These are phyloP conservation scores for Candida insectalens DNA, from an alignment of 805 yeast species.

Conservation along the genomic window DNA sequence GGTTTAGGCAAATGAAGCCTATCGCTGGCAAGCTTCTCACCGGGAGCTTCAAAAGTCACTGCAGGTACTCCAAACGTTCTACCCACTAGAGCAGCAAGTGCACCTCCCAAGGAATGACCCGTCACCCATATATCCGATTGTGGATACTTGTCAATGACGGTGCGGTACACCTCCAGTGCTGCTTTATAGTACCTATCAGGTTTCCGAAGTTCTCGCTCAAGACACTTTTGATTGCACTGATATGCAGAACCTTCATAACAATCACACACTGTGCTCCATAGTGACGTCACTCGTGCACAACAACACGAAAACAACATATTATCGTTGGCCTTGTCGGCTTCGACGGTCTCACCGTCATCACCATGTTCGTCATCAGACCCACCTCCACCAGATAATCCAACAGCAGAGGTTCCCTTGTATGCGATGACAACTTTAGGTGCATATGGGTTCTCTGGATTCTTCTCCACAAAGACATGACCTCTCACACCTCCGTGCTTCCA, in stretches of 20 bases:
- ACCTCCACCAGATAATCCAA: slow-evolving; percentile 38
- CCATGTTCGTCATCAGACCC: too few relatives aligned
- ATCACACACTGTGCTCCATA: slow-evolving; percentile 95
- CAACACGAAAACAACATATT: slow-evolving; percentile 89
- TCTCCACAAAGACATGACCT: slow-evolving; percentile 76
- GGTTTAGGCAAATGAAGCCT: slow-evolving; percentile 88
- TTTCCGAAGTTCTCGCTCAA: slow-evolving; percentile 64
- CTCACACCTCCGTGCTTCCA: slow-evolving; percentile 83
- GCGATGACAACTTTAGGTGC: slow-evolving; percentile 53
- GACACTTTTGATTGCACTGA: slow-evolving; percentile 81
- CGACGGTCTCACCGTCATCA: slow-evolving; percentile 52
- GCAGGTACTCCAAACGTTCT: slow-evolving; percentile 86
- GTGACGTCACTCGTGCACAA: slow-evolving; percentile 83
- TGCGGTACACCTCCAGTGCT: slow-evolving; percentile 62
- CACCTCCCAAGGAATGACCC: slow-evolving; percentile 94
- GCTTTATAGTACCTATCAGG: slow-evolving; percentile 81
- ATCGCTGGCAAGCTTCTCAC: slow-evolving; percentile 73
- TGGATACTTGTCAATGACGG: slow-evolving; percentile 62
- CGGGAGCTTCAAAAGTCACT: slow-evolving; percentile 89
- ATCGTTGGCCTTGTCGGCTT: slow-evolving; percentile 77
- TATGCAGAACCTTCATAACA: slow-evolving; percentile 68
- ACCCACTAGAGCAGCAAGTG: slow-evolving; percentile 71
- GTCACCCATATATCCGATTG: slow-evolving; percentile 75
- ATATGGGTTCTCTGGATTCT: slow-evolving; percentile 11
- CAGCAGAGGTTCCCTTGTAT: slow-evolving; percentile 88